These are phyloP conservation scores for Yarrowia yakushimensis DNA, from an alignment of 805 yeast species.

Conservation along the genomic window DNA sequence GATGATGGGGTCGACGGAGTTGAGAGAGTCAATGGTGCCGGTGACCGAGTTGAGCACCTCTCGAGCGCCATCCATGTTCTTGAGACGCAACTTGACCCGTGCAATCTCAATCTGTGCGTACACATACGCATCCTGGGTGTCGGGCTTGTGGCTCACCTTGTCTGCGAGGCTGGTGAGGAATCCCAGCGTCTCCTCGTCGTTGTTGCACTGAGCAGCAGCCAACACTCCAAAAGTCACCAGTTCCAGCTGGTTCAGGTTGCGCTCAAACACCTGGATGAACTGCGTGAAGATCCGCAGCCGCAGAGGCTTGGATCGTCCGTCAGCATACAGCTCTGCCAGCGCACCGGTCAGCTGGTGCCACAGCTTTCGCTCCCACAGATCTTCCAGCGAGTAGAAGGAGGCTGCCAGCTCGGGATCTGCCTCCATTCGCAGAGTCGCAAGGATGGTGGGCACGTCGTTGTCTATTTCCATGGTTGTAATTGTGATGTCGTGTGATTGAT, in stretches of 20 bases:
- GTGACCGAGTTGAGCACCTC: constrained; percentile 62
- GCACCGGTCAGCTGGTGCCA: constrained; percentile 90
- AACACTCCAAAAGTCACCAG: constrained; percentile 68
- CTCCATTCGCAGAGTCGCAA: constrained; percentile 62
- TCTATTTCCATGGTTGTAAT: constrained; percentile 2
- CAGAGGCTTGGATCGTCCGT: constrained; percentile 50
- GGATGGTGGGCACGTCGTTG: constrained; percentile 46
- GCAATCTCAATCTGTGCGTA: constrained; percentile 71
- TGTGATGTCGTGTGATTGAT: background rate
- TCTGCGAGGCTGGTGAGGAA: constrained; percentile 46
- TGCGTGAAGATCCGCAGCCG: constrained; percentile 65
- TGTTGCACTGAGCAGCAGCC: constrained; percentile 46
- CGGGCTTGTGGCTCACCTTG: constrained; percentile 44
- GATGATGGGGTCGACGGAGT: constrained; percentile 58
- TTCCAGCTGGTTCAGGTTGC: constrained; percentile 73
- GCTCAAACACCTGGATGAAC: constrained; percentile 63
- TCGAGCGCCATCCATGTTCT: constrained; percentile 57
- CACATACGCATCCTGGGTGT: constrained; percentile 49
- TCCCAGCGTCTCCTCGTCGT: constrained; percentile 48
- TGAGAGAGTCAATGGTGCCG: constrained; percentile 53
- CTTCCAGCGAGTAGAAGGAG: constrained; percentile 69
- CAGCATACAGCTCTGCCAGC: constrained; percentile 57
- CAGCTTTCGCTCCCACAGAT: constrained; percentile 78
- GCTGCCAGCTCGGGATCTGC: constrained; percentile 62
- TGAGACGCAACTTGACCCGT: constrained; percentile 57